Base-by-base conservation (phyloP, 331 rosid species). In the Quercus tomentella region DNA sequence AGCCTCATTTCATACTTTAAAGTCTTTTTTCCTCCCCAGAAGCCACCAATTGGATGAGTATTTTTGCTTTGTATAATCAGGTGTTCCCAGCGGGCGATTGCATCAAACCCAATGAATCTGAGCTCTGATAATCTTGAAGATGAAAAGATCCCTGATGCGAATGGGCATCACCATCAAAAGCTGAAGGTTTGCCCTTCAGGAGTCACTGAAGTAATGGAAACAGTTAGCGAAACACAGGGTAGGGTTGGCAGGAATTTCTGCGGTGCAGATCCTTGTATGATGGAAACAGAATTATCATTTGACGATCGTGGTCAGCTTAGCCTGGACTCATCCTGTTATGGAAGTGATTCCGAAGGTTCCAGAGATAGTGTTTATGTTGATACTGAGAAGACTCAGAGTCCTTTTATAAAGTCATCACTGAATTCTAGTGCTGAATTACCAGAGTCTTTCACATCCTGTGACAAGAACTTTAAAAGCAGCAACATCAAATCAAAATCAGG, bases 271-370 rank as follows among this genome's bases (percentile, higher is more conserved):
- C 84, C 81, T 45, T 74, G 76, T 85, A 79, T 78, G 87, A 72
- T 72, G 73, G 93, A 89, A 73, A 76, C 92, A 74, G 92, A 86
- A 76, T 67, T 90, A 82, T 89, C 89, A 71, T 86, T 89, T 74
- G 88, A 86, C 51, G 93, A 89, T 85, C 87, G 80, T 49, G 88
- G 31, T 74, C 72, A 87, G 60, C 87, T 83, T 77, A 87, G 89
- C 84, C 86, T 89, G 86, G 80, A 35, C 52, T 78, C 92, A 71
- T 88, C 94, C 76, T 92, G 87, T 80, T 78, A 81, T 78, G 92
- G 61, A 68, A 81, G 82, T 83, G 94, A 89, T 83, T 88, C 87
- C 73, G 93, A 80, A 79, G 82, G 75, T 72, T 74, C 88, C 21
- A 73, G 66, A 73, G 81, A 87, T 56, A 76, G 86, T 77, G 80